These are phyloP conservation scores for Epichloe bromicola DNA, from an alignment of 2,329 filamentous ascomycete genomes.

Conservation along the genomic window DNA sequence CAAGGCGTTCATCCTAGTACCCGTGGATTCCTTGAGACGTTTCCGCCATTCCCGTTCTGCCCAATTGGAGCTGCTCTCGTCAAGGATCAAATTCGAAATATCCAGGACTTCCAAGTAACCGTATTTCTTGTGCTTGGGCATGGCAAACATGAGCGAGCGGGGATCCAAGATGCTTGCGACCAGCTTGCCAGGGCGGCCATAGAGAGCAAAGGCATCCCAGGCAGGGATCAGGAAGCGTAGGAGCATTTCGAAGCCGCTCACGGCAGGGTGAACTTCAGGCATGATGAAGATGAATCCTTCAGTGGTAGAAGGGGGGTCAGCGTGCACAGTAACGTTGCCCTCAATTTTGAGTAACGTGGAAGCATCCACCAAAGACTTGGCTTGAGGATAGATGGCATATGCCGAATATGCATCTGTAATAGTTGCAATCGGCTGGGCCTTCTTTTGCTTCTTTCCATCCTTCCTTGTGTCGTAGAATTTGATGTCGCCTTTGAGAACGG, in stretches of 20 bases:
- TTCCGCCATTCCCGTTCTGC: conserved; percentile 81
- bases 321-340: conserved; percentile 78
- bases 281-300: conserved; percentile 98
- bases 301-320: conserved; percentile 58
- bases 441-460: conserved; percentile 76
- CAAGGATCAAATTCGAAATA: conserved; percentile 66
- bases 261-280: conserved; percentile 85
- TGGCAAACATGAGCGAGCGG: conserved; percentile 92
- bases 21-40: conserved; percentile 77
- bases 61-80: conserved; percentile 65
- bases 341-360: conserved; percentile 92
- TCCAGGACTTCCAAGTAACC: conserved; percentile 86
- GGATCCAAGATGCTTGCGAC: conserved; percentile 79
- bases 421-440: conserved; percentile 77
- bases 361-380: conserved; percentile 84
- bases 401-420: conserved; percentile 84
- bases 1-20: conserved; percentile 57
- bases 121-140: conserved; percentile 78
- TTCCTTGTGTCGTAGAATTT: conserved; percentile 81
- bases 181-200: conserved; percentile 76
- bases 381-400: conserved; percentile 91
- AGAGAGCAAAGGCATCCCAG: conserved; percentile 84
- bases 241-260: conserved; percentile 92
- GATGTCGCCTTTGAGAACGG: conserved; percentile 71
- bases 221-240: conserved; percentile 84